Conservation (phyloP, 495 filamentous ascomycete species). For the Penicillium canariense region DNA sequence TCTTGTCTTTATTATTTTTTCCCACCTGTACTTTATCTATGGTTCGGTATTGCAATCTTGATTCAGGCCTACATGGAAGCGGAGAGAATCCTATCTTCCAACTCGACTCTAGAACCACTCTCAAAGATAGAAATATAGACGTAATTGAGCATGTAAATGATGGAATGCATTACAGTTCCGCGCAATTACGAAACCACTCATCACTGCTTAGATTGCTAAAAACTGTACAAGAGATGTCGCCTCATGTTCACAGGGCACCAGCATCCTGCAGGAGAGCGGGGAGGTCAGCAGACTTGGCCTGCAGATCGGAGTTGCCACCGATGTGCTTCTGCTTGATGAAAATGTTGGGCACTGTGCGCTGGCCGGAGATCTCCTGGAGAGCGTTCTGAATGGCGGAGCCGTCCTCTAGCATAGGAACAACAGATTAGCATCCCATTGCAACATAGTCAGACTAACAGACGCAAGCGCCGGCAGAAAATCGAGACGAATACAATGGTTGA, state of each 20-base stretch:
- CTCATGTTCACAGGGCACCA: conserved; percentile 54
- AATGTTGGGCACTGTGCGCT: conserved; percentile 91
- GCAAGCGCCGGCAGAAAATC: not conserved
- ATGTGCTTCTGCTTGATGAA: conserved; percentile 90
- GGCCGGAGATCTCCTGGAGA: conserved; percentile 72
- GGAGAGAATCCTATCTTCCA: not conserved
- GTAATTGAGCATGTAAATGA: not conserved
- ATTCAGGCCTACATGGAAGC: not conserved
- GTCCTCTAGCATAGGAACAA: conserved; percentile 52
- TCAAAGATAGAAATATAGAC: not conserved
- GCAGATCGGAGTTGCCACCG: conserved; percentile 93
- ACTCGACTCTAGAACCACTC: not conserved
- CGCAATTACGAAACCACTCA: not conserved
- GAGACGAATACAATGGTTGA: not conserved
- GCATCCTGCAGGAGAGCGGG: conserved; percentile 60
- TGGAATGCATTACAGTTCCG: not conserved
- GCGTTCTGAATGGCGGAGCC: conserved; percentile 81
- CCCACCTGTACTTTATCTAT: conserved; percentile 1
- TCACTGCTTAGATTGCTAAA: not conserved
- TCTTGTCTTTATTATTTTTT: conserved; percentile 1
- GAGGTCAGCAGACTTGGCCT: conserved; percentile 60
- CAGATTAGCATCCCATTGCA: not conserved
- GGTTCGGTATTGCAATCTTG: not conserved
- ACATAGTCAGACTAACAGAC: not conserved
- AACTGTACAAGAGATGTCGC: not conserved